Evolutionary conservation across 202 grass and related monocot species (phyloP).

Genomic region (Alloteropsis angusta): DNA sequence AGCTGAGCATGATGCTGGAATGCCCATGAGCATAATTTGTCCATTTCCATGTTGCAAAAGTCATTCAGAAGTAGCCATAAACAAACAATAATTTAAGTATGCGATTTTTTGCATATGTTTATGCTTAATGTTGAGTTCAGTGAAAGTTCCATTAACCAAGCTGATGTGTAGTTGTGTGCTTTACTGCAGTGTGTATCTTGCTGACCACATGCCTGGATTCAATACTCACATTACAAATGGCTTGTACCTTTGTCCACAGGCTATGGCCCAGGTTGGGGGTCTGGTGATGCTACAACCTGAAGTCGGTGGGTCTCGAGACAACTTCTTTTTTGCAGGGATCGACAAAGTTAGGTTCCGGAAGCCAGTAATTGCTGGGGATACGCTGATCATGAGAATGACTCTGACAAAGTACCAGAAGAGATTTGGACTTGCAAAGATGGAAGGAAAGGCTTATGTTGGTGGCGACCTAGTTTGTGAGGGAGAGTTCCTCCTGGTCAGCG

Average conservation of each 20-base stretch:
- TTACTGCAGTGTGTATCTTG: not conserved
- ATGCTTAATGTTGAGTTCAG: not conserved
- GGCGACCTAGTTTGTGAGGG: slow-evolving; percentile 70
- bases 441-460: slow-evolving; percentile 85
- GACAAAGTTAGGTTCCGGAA: slow-evolving; percentile 93
- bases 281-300: slow-evolving; percentile 89
- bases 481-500: slow-evolving; percentile 70
- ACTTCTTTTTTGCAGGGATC: slow-evolving; percentile 92
- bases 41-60: not conserved
- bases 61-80: not conserved
- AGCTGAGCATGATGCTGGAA: not conserved
- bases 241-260: slow-evolving; percentile 38
- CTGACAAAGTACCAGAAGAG: slow-evolving; percentile 67
- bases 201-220: not conserved
- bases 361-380: slow-evolving; percentile 91
- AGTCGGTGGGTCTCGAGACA: slow-evolving; percentile 75
- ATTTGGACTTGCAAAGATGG: slow-evolving; percentile 84
- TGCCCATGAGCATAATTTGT: not conserved
- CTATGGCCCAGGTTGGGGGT: slow-evolving; percentile 94
- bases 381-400: slow-evolving; percentile 87
- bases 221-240: not conserved
- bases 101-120: not conserved
- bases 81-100: not conserved
- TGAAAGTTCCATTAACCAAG: not conserved
- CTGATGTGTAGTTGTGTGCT: not conserved